phyloP scores from a whole-genome alignment of 208 protist genomes.

The Crithidia fasciculata region DNA sequence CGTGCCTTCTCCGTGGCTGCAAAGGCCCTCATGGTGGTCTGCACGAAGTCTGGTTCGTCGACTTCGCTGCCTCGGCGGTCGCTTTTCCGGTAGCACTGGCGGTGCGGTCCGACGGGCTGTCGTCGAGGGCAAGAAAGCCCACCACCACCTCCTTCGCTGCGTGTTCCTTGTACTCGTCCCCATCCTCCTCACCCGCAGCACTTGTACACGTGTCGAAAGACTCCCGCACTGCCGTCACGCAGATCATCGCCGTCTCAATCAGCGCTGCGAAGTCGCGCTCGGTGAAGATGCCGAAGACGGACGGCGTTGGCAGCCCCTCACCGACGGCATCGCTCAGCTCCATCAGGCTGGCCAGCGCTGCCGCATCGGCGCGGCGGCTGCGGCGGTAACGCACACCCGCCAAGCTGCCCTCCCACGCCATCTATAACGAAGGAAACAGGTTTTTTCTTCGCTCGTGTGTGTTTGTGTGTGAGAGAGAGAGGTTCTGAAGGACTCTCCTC shows the following conservation, averaged over 20 bases:
- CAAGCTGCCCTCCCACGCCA: slow-evolving; percentile 18
- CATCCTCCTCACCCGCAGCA: neutral
- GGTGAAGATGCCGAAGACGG: slow-evolving; percentile 42
- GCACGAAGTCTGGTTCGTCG: neutral
- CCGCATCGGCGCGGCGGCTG: slow-evolving; percentile 50
- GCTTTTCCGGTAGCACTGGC: neutral
- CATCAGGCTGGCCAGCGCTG: slow-evolving; percentile 42
- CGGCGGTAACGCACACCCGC: slow-evolving; percentile 55
- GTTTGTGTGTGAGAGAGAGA: too few species aligned
- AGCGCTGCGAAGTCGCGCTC: slow-evolving; percentile 47
- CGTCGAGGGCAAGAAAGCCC: slow-evolving; percentile 62
- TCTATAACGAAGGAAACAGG: neutral
- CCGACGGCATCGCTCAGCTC: slow-evolving; percentile 36
- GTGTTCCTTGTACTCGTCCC: slow-evolving; percentile 5
- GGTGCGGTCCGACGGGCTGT: slow-evolving; percentile 1
- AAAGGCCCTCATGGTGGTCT: neutral
- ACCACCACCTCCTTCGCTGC: slow-evolving; percentile 35
- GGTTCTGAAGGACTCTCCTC: neutral
- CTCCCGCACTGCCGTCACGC: slow-evolving; percentile 60
- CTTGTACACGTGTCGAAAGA: neutral
- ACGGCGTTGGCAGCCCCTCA: slow-evolving; percentile 43
- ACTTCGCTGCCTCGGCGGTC: too few species aligned
- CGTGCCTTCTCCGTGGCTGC: slow-evolving; percentile 3
- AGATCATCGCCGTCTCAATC: slow-evolving; percentile 74
- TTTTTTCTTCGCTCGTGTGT: too few species aligned